A percentile compares a stretch with the other conserved stretches of the same genome.
These are phyloP conservation scores for Raphanus hybrid DNA, from an alignment of 441 rosid genomes.

Conservation along the genomic window DNA sequence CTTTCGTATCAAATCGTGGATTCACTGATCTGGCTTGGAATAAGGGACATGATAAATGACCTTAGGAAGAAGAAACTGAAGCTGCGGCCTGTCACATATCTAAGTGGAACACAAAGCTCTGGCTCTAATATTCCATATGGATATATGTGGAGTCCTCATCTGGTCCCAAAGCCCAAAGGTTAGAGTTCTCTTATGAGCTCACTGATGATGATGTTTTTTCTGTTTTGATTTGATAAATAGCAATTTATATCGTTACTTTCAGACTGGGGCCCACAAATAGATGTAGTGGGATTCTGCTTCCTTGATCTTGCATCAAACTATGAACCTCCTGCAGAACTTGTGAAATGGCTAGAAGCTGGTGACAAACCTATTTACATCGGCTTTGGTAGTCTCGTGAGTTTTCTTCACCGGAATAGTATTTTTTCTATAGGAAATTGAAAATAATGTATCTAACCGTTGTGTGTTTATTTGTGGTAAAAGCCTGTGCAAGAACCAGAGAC, in stretches of 20 bases:
- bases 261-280: conserved; percentile 98
- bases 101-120: conserved; percentile 95
- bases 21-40: conserved; percentile 98
- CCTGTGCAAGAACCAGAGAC: conserved; percentile 94
- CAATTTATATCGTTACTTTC: conserved; percentile 36
- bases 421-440: conserved; percentile 17
- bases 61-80: conserved; percentile 88
- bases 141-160: conserved; percentile 99
- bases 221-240: not conserved
- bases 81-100: conserved; percentile 97
- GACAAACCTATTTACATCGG: conserved; percentile 92
- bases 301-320: conserved; percentile 98
- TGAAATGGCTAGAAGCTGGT: conserved; percentile 93
- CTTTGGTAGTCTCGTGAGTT: conserved; percentile 96
- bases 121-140: conserved; percentile 90
- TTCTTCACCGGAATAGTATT: not conserved
- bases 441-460: conserved; percentile 21
- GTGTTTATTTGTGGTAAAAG: conserved; percentile 46
- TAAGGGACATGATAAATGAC: conserved; percentile 97
- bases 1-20: conserved; percentile 98
- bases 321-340: conserved; percentile 88
- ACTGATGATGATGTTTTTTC: not conserved
- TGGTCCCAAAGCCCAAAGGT: conserved; percentile 99
- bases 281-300: conserved; percentile 98
- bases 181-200: conserved; percentile 26